Base-by-base conservation (phyloP, 768 basidiomycete species). In the Strobilomyces dryophilus region DNA sequence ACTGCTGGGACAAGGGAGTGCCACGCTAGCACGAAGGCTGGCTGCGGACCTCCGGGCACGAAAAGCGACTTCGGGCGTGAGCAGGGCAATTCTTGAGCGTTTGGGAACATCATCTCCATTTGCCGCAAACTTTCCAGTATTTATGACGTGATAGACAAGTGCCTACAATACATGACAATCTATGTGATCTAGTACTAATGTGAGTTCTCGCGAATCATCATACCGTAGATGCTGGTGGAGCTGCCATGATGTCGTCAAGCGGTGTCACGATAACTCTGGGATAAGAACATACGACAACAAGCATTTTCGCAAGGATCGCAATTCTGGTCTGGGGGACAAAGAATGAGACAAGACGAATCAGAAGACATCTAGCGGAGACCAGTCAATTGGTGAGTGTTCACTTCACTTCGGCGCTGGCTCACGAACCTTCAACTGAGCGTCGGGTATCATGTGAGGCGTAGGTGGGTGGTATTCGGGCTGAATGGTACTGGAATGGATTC, bases 401-500 rank as follows among this genome's bases (percentile, higher is more conserved):
- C 17, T 26, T 8, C 8, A 26, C 12, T 24, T 24, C 39, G 32
- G 24, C 3, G 6, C 26, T 6, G 11, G n/a, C 12, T 20, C 8
- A 67, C 72, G 36, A 53, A 85, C 83, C 72, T 77, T 79, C 11
- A 78, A 53, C 51, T 71, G 73, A 24, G 79, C 80, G 36, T 81
- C 80, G 10, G 77, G 74, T 53, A 66, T 61, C 18, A 54, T 27
- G 43, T 47, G 71, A 61, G 41, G 69, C 58, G 35, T 45, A 64
- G 70, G 41, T 70, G 74, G 58, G 47, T 75, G 72, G 57, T 91
- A 92, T 64, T 97, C 94, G 7, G 94, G 94, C 62, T 97, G 94
- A 55, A 97, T 95, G 2, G 94, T 97, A 59, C 88, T 86, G 6
- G 89, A 92, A 72, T 98, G 97, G 53, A 99, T 93, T 26, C 95